phyloP scores from a whole-genome alignment of 176 grass and related monocot species.

The Neostapfia colusana region DNA sequence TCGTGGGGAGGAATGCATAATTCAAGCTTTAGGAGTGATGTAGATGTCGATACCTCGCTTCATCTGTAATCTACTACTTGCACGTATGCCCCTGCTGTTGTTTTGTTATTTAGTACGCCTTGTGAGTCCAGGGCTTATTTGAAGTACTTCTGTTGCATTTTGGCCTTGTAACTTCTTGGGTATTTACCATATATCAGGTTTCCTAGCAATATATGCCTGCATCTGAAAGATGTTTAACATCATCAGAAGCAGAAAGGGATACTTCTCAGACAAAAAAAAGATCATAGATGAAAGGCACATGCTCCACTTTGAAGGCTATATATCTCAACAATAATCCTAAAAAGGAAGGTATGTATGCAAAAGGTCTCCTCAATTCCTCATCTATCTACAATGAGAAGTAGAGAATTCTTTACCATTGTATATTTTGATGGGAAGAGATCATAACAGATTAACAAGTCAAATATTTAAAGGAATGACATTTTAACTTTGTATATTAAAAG shows the following conservation, averaged over 20 bases:
- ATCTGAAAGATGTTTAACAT: conserved; percentile 26
- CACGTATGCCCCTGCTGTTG: conserved; percentile 40
- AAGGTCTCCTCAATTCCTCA: neutral
- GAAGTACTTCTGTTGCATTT: conserved; percentile 38
- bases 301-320: neutral
- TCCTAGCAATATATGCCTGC: conserved; percentile 17
- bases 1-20: conserved; percentile 52
- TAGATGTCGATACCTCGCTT: conserved; percentile 89
- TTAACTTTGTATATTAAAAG: neutral
- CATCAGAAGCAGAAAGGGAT: neutral
- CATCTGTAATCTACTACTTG: conserved; percentile 73
- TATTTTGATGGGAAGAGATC: neutral
- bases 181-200: conserved; percentile 35
- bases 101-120: conserved; percentile 49
- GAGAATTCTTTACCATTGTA: neutral
- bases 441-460: neutral
- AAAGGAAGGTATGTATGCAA: neutral
- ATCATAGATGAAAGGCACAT: conserved; percentile 2
- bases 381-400: neutral
- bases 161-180: conserved; percentile 40
- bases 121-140: conserved; percentile 40
- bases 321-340: neutral
- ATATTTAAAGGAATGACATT: neutral
- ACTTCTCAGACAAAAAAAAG: neutral
- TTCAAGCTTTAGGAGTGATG: conserved; percentile 56